A percentile compares a stretch with the other conserved stretches of the same genome.
phyloP scores from a whole-genome alignment of 108 stramenopile genomes.

The Cyclotella kingstonii region DNA sequence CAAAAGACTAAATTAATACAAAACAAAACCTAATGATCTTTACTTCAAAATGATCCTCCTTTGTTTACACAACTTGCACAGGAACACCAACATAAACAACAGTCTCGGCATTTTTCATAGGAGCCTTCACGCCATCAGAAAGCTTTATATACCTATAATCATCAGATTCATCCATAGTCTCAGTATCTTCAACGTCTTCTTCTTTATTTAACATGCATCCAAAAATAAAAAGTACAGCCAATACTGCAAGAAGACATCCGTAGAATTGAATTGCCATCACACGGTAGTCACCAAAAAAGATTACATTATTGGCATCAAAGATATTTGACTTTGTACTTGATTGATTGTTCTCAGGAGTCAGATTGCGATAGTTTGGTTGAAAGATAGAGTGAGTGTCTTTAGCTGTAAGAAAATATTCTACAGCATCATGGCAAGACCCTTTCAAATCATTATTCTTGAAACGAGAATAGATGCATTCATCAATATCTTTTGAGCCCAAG shows the following conservation, averaged over 20 bases:
- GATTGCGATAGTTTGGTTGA: not conserved
- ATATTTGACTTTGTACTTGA: not conserved
- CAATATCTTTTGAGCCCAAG: conserved; percentile 4
- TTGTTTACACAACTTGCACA: conserved; percentile 32
- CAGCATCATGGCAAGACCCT: conserved; percentile 1
- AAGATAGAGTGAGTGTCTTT: not conserved
- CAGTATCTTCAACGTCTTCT: not conserved
- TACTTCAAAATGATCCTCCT: no score
- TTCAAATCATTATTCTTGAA: conserved; percentile 24
- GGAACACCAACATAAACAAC: conserved; percentile 34
- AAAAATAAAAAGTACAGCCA: not conserved
- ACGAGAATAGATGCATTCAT: conserved; percentile 19
- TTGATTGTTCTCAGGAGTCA: not conserved
- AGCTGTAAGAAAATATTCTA: conserved; percentile 5
- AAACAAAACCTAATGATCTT: no score
- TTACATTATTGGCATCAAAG: not conserved
- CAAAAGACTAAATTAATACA: no score
- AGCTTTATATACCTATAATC: not conserved
- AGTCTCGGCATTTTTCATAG: not conserved
- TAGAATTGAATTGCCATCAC: no score
- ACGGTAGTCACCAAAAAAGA: no score
- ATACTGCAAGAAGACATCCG: no score
- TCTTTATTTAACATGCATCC: conserved; percentile 1
- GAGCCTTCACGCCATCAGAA: not conserved
- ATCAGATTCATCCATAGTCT: not conserved